Evolutionary conservation across 768 basidiomycete species (phyloP).

Genomic region (Plicaturopsis crispa): DNA sequence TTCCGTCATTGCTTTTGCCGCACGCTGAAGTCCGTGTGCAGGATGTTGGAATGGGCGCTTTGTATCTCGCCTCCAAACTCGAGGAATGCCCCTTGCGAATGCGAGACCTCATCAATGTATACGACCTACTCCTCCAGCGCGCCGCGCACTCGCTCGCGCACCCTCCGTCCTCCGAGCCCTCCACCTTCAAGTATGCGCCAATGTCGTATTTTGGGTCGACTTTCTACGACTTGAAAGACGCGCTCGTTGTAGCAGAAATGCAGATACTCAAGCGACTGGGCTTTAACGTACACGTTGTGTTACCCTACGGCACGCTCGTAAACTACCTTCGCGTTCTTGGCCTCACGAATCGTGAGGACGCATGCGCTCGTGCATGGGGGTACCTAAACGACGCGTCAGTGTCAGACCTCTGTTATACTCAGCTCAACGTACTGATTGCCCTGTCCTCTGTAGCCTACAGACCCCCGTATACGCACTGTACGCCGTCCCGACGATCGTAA

Average conservation of each 20-base stretch:
- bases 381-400: slow-evolving; percentile 94
- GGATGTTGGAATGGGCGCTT: slow-evolving; percentile 87
- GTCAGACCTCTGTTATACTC: background rate
- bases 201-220: slow-evolving; percentile 87
- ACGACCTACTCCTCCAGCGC: slow-evolving; percentile 81
- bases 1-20: slow-evolving; percentile 4
- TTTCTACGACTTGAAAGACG: slow-evolving; percentile 94
- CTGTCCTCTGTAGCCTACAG: slow-evolving; percentile 84
- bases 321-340: slow-evolving; percentile 91
- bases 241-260: slow-evolving; percentile 92
- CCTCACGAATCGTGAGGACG: slow-evolving; percentile 63
- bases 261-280: slow-evolving; percentile 93
- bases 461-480: slow-evolving; percentile 90
- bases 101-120: slow-evolving; percentile 91
- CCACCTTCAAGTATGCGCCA: slow-evolving; percentile 60
- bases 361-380: slow-evolving; percentile 82
- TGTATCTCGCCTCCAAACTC: slow-evolving; percentile 84
- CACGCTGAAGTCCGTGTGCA: slow-evolving; percentile 23
- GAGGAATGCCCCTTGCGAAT: slow-evolving; percentile 90
- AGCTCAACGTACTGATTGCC: no score
- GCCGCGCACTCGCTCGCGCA: slow-evolving; percentile 41
- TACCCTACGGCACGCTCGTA: slow-evolving; percentile 91
- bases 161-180: slow-evolving; percentile 17
- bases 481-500: slow-evolving; percentile 83
- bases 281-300: slow-evolving; percentile 88